Base-by-base conservation (phyloP, 257 asterid genomes). In the Capsicum pubescens region DNA sequence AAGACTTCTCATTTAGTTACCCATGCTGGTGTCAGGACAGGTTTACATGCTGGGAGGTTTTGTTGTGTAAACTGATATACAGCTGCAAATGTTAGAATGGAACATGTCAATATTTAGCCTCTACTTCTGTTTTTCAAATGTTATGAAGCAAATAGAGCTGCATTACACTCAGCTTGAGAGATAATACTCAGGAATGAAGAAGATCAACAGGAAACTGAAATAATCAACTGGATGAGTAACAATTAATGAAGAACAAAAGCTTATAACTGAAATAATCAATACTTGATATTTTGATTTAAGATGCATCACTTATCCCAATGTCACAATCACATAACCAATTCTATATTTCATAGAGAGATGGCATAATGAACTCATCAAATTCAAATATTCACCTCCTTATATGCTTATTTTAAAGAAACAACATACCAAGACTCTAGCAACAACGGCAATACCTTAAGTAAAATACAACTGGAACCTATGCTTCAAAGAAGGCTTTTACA, bases 1-100 rank as follows among this genome's bases (percentile, higher is more conserved):
- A 39, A 58, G 36, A 82, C 39, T 70, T 71, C 78, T 42, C 55
- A 76, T 78, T 58, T 63, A 85, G 89, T 88, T 87, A 94, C 98
- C 94, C 91, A 91, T 42, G 89, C 83, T 46, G 98, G 97, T 10
- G 98, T 91, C 54, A 93, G 71, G 70, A 94, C 92, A 46, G 97
- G 98, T 86, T 92, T 93, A 89, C 98, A 93, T 71, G 98, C 94
- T 21, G 98, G 98, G 21, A 94, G 93, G 79, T 85, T 89, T 88
- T 93, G 97, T 82, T 93, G 98, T 42, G 91, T 94, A 82, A 94
- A 94, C 87, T 90, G 91, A 84, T 91, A 69, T 21, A 91, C 35
- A 84, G 93, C 98, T 93, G 93, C 90, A 85, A 86, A 56, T 68
- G 48, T 76, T 46, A 50, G 81, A 52, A 72, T n/a, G 39, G 48